Conservation (phyloP, 164 flowering plant species). For the Vitis rupestris region DNA sequence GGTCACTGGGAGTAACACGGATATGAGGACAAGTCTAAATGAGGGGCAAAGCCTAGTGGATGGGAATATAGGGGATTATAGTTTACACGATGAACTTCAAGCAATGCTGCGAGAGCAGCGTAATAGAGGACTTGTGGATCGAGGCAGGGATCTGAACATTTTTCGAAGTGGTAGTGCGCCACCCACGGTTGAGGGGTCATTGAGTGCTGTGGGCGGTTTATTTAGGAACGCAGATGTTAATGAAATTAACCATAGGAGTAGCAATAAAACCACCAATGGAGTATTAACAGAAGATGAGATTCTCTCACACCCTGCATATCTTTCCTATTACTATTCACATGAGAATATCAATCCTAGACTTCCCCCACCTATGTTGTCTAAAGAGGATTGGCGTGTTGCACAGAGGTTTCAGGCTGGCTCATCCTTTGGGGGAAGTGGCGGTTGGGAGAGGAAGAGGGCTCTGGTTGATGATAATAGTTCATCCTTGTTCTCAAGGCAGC, state of each 20-base stretch:
- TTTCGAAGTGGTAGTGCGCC: slow-evolving; percentile 94
- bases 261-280: slow-evolving; percentile 11
- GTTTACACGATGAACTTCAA: slow-evolving; percentile 54
- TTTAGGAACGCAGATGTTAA: slow-evolving; percentile 28
- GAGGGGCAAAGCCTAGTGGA: slow-evolving; percentile 26
- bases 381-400: slow-evolving; percentile 84
- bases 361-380: slow-evolving; percentile 75
- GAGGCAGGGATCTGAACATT: slow-evolving; percentile 53
- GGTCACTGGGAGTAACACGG: slow-evolving; percentile 39
- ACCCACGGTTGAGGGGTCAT: slow-evolving; percentile 84
- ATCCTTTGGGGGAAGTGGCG: slow-evolving; percentile 43
- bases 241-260: slow-evolving; percentile 10
- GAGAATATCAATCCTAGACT: slow-evolving; percentile 74
- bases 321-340: slow-evolving; percentile 75
- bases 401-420: slow-evolving; percentile 66
- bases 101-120: slow-evolving; percentile 42
- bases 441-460: slow-evolving; percentile 45
- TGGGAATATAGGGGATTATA: slow-evolving; percentile 39
- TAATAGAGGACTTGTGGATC: slow-evolving; percentile 22
- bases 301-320: slow-evolving; percentile 74
- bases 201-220: slow-evolving; percentile 58
- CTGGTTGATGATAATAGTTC: slow-evolving; percentile 30
- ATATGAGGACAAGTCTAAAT: slow-evolving; percentile 27
- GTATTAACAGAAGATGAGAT: slow-evolving; percentile 64
- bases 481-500: slow-evolving; percentile 71